phyloP scores from a whole-genome alignment of 345 rosid species.

The Microthlaspi erraticum region DNA sequence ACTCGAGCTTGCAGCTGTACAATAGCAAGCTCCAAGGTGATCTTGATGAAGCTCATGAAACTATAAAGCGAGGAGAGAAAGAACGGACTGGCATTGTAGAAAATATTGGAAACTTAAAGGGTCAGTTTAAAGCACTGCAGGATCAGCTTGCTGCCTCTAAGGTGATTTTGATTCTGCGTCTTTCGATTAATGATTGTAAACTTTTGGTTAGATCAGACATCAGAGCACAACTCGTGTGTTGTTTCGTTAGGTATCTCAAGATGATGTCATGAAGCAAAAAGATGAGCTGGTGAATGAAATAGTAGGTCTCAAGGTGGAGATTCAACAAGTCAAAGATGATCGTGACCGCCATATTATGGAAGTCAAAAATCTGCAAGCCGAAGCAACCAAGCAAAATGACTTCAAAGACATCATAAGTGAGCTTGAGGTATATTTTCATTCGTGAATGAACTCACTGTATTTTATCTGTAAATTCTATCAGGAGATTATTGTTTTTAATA shows the following conservation, averaged over 20 bases:
- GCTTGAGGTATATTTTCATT: constrained; percentile 64
- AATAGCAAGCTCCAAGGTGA: constrained; percentile 92
- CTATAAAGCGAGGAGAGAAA: constrained; percentile 78
- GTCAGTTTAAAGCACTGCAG: constrained; percentile 72
- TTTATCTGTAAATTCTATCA: not conserved
- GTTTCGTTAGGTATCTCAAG: constrained; percentile 69
- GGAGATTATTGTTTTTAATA: constrained; percentile 21
- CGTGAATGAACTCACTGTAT: constrained; percentile 16
- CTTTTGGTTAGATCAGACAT: not conserved
- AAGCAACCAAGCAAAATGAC: constrained; percentile 68
- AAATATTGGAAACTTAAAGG: constrained; percentile 73
- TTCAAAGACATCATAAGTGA: constrained; percentile 67
- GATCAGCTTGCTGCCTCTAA: constrained; percentile 76
- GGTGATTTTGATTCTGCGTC: constrained; percentile 57
- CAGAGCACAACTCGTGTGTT: constrained; percentile 21
- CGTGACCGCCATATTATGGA: constrained; percentile 62
- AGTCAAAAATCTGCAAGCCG: constrained; percentile 58
- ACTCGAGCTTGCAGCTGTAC: constrained; percentile 89
- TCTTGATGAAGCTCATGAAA: constrained; percentile 79
- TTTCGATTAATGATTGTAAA: constrained; percentile 27
- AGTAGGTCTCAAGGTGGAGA: constrained; percentile 66
- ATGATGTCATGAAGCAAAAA: constrained; percentile 74
- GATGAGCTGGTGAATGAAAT: constrained; percentile 73
- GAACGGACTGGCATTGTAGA: constrained; percentile 82
- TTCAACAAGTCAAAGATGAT: constrained; percentile 69